Evolutionary conservation across 371 early-diverging fungal genomes (phyloP).

Genomic region (Mucor irregularis): DNA sequence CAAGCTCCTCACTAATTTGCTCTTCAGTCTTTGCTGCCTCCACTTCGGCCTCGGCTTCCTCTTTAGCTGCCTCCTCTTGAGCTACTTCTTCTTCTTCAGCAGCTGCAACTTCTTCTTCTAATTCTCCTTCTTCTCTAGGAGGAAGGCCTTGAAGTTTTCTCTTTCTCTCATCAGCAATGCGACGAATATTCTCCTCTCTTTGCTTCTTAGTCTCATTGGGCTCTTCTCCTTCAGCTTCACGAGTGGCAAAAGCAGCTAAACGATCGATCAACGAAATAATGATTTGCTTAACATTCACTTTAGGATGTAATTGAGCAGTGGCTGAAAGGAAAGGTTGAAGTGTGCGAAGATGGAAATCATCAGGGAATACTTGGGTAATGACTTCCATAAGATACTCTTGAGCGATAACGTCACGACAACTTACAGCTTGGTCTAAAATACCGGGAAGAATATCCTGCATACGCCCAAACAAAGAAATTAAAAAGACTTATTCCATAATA

Average conservation of each 20-base stretch:
- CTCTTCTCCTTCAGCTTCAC: slow-evolving; percentile 56
- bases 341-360: slow-evolving; percentile 93
- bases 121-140: slow-evolving; percentile 26
- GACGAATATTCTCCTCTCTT: slow-evolving; percentile 24
- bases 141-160: slow-evolving; percentile 25
- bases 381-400: slow-evolving; percentile 99
- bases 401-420: slow-evolving; percentile 95
- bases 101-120: slow-evolving; percentile 19
- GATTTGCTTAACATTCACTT: slow-evolving; percentile 92
- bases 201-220: slow-evolving; percentile 24
- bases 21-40: slow-evolving; percentile 24
- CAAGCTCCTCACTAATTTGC: slow-evolving; percentile 1
- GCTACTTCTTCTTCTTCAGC: not conserved
- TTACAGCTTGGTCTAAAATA: slow-evolving; percentile 92
- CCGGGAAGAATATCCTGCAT: slow-evolving; percentile 68
- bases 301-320: slow-evolving; percentile 85
- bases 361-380: slow-evolving; percentile 95
- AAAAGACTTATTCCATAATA: too few relatives aligned
- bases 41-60: slow-evolving; percentile 9
- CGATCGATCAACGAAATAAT: slow-evolving; percentile 93
- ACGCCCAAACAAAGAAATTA: too few relatives aligned
- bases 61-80: not conserved
- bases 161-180: slow-evolving; percentile 31
- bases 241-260: slow-evolving; percentile 60
- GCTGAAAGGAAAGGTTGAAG: slow-evolving; percentile 87